Base-by-base conservation (phyloP, 2,329 filamentous ascomycete species). In the Alternaria solani region DNA sequence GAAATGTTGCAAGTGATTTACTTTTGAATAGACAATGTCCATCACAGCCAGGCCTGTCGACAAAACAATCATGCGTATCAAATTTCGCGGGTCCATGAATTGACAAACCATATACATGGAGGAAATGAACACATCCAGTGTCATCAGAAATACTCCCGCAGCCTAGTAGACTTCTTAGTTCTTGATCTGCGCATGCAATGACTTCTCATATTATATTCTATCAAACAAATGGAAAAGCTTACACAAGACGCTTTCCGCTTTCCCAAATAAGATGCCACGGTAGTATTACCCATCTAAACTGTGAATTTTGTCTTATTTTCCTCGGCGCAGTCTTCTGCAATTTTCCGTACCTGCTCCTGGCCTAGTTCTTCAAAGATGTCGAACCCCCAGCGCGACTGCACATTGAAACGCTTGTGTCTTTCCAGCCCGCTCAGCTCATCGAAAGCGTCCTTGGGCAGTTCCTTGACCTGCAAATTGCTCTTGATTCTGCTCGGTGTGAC, bases 401-500 rank as follows among this genome's bases (percentile, higher is more conserved):
- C 55, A 46, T 73, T 73, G 39, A 71, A 73, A 3, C 69, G 59
- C 58, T 73, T 72, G 36, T 71, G 67, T 20, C 61, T 65, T 39
- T 73, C 69, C 23, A 73, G 38, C 11, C 32, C 32, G 14, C 87
- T 88, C 43, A 95, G 82, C 79, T 86, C 83, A 64, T 85, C 82
- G 47, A 94, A 78, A 80, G 94, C 91, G 44, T 91, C 90, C 7
- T 85, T 83, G 3, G 86, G 88, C 75, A 95, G 80, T 55, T 86
- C 82, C 86, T 92, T 87, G 16, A 71, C 65, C 74, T 89, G 86
- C 68, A 88, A 90, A 83, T 96, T 95, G 63, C 81, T 86, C 78
- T 90, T 84, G 72, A 96, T 93, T 38, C 92, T 86, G 55, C 82
- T 82, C 65, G 88, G 85, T 64, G 87, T 93, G 56, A 93, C 89